These are phyloP conservation scores for Scedosporium aurantiacum DNA, from an alignment of 2,329 filamentous ascomycete genomes.

Conservation along the genomic window DNA sequence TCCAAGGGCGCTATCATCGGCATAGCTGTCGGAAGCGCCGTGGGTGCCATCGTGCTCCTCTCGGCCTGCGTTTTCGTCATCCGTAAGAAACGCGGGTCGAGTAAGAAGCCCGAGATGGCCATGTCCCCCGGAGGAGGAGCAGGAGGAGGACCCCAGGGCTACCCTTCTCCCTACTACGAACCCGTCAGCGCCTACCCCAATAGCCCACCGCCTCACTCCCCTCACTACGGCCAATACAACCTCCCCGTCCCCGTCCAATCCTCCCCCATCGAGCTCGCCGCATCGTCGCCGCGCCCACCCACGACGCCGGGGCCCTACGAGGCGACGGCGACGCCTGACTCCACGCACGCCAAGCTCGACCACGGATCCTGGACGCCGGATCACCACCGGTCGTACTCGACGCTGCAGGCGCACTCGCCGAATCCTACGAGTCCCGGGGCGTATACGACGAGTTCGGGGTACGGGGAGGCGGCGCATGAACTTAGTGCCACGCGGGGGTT, in stretches of 20 bases:
- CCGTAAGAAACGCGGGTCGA: not conserved
- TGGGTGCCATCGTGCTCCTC: slow-evolving; percentile 7
- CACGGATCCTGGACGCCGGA: not conserved
- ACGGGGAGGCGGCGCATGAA: not conserved
- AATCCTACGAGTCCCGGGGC: not conserved
- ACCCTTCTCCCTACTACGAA: not conserved
- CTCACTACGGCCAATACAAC: not conserved
- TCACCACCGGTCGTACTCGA: not conserved
- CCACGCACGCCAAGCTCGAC: not conserved
- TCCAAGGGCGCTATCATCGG: slow-evolving; percentile 31
- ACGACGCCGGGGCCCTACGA: not conserved
- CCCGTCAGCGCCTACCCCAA: not conserved
- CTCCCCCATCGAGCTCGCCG: slow-evolving; percentile 2
- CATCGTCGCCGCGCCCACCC: not conserved
- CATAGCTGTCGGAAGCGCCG: slow-evolving; percentile 28
- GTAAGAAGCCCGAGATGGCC: not conserved
- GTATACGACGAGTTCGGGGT: not conserved
- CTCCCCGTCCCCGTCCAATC: not conserved
- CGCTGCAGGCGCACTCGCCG: not conserved
- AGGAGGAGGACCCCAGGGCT: not conserved
- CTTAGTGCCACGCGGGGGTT: not conserved
- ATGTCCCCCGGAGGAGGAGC: not conserved
- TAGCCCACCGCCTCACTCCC: not conserved
- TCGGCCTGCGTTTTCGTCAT: not conserved
- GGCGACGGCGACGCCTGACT: not conserved